Evolutionary conservation across 176 grass and related monocot species (phyloP).

Genomic region (Tillandsia leiboldiana): DNA sequence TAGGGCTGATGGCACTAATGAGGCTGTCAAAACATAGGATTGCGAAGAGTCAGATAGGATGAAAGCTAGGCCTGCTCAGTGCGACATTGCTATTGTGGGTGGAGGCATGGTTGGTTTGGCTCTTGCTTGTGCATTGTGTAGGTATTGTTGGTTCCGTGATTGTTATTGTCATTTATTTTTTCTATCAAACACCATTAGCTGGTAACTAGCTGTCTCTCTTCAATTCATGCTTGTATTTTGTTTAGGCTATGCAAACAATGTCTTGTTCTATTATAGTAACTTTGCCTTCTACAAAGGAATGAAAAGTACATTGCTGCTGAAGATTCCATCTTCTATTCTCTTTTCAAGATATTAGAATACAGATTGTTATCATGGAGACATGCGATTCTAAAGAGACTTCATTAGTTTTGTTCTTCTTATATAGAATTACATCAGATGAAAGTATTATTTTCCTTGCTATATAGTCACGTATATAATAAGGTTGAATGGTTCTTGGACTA

Average conservation of each 20-base stretch:
- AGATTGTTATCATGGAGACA: not conserved
- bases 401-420: not conserved
- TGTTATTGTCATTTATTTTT: not conserved
- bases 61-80: conserved; percentile 24
- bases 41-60: conserved; percentile 8
- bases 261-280: not conserved
- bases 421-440: not conserved
- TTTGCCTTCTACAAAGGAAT: not conserved
- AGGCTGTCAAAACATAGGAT: conserved; percentile 26
- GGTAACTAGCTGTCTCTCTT: not conserved
- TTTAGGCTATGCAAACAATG: not conserved
- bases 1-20: not conserved
- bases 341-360: not conserved
- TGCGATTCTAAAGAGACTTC: not conserved
- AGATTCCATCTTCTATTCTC: not conserved
- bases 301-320: not conserved
- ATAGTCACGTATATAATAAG: not conserved
- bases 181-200: not conserved
- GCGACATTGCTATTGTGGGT: conserved; percentile 76
- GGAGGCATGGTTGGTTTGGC: conserved; percentile 94
- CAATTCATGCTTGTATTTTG: not conserved
- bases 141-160: conserved; percentile 32
- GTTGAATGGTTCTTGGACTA: not conserved
- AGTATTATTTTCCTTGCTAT: not conserved
- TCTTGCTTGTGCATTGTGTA: conserved; percentile 86